These are phyloP conservation scores for Quercus mongolica DNA, from an alignment of 306 rosid genomes.

Conservation along the genomic window DNA sequence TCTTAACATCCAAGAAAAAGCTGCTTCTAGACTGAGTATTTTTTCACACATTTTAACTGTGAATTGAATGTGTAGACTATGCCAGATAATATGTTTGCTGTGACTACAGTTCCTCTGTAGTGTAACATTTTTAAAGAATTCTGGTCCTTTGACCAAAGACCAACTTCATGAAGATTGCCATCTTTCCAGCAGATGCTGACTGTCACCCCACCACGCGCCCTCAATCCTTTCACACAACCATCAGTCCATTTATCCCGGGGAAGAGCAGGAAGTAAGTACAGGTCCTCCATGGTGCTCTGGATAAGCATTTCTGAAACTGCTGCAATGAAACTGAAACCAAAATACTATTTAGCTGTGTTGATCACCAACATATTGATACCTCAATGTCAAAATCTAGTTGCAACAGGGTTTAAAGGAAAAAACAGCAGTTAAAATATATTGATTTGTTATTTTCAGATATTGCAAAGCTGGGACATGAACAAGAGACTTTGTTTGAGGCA, in stretches of 20 bases:
- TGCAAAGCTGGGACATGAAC: neutral
- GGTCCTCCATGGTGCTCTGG: slow-evolving; percentile 50
- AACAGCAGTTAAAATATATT: neutral
- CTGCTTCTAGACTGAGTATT: slow-evolving; percentile 3
- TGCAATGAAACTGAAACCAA: slow-evolving; percentile 44
- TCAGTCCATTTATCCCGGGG: slow-evolving; percentile 49
- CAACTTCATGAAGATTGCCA: slow-evolving; percentile 46
- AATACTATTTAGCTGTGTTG: neutral
- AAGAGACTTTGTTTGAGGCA: neutral
- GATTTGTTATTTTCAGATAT: neutral
- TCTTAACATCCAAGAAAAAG: neutral
- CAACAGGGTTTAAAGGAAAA: neutral
- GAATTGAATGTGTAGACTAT: slow-evolving; percentile 32
- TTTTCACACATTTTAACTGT: slow-evolving; percentile 31
- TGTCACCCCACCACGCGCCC: slow-evolving; percentile 55
- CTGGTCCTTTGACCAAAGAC: slow-evolving; percentile 29
- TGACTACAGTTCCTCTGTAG: slow-evolving; percentile 33
- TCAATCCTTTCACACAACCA: slow-evolving; percentile 54
- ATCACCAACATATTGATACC: neutral
- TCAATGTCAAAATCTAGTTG: neutral
- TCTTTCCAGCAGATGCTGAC: slow-evolving; percentile 54
- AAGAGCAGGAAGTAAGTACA: slow-evolving; percentile 59
- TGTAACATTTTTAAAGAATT: slow-evolving; percentile 22
- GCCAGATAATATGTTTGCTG: slow-evolving; percentile 28
- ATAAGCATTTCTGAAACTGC: slow-evolving; percentile 63